A percentile compares a stretch with the other conserved stretches of the same genome.
These are phyloP conservation scores for Nakazawaea populi DNA, from an alignment of 805 yeast species.

Conservation along the genomic window DNA sequence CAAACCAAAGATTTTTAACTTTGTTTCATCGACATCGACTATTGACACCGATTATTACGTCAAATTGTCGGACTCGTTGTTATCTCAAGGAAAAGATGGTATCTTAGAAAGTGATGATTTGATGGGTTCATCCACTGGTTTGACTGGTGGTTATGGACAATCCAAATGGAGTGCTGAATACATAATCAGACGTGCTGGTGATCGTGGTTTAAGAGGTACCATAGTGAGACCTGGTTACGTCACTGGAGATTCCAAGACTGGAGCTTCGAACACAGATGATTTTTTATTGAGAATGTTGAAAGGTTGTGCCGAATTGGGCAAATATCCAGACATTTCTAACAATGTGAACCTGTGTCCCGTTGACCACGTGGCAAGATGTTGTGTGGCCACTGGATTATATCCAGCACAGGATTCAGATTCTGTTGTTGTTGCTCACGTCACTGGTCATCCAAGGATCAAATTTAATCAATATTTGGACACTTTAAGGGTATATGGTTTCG, in stretches of 20 bases:
- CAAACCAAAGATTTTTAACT: conserved; percentile 78
- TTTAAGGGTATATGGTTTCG: conserved; percentile 68
- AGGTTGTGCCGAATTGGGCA: conserved; percentile 87
- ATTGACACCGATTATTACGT: conserved; percentile 81
- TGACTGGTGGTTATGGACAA: conserved; percentile 95
- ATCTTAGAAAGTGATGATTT: conserved; percentile 80
- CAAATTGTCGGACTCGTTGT: conserved; percentile 64
- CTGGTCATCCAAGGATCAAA: conserved; percentile 89
- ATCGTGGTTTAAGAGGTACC: conserved; percentile 79
- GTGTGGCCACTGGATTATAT: conserved; percentile 74
- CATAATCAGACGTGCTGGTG: conserved; percentile 82
- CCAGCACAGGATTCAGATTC: conserved; percentile 39
- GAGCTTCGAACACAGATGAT: conserved; percentile 94
- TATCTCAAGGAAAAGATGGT: conserved; percentile 63
- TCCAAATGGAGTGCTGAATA: conserved; percentile 97
- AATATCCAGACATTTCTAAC: conserved; percentile 80
- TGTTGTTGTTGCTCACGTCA: conserved; percentile 85
- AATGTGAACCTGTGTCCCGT: conserved; percentile 96
- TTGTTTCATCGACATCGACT: conserved; percentile 94
- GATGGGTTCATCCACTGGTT: conserved; percentile 72
- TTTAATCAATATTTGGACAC: conserved; percentile 71
- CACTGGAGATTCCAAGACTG: conserved; percentile 77
- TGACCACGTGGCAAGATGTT: conserved; percentile 93
- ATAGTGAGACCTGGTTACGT: conserved; percentile 96
- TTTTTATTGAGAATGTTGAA: conserved; percentile 90